Base-by-base conservation (phyloP, 495 filamentous ascomycete species). In the Penicillium coffeae region DNA sequence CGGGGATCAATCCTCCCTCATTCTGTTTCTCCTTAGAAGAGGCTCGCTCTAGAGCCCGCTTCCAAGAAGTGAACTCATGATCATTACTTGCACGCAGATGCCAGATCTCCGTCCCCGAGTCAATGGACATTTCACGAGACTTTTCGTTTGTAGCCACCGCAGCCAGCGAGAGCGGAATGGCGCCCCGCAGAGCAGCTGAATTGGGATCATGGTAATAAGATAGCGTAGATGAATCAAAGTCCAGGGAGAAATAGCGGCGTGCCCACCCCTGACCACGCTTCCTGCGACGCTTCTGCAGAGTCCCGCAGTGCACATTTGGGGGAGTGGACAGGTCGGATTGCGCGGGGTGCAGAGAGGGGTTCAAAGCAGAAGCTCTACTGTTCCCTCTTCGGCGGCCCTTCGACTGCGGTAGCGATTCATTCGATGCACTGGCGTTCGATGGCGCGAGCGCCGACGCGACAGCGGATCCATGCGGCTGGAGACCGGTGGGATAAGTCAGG, bases 81-180 rank as follows among this genome's bases (percentile, higher is more conserved):
- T 81, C 77, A 52, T 86, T 92, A 20, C 75, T 77, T 18, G 92
- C 90, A 51, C 84, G 84, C n/a, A 98, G 74, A 72, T 96, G 93
- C 93, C 93, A 98, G 8, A 98, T 79, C 64, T 98, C 93, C 4
- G 92, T 90, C 0, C 93, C 93, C 0, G 94, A 97, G 59, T 98
- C 93, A 41, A 98, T 90, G 12, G 88, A 95, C 21, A 98, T 96
- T 70, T 97, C 90, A 41, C 90, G 80, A 36, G 86, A 79, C 58
- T 84, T 82, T 56, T 89, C 88, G 58, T 93, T 90, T 14, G 90
- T 90, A 2, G 89, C 86, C 21, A 97, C 86, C 2, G 89, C 93
- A 14, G 93, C 94, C 48, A 98, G 67, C 16, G 88, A 88, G 12
- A 98, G 77, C 3, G 93, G 93, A 47, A 97, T 94, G 18, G 94